Base-by-base conservation (phyloP, 768 basidiomycete species). In the Cystofilobasidium capitatum region DNA sequence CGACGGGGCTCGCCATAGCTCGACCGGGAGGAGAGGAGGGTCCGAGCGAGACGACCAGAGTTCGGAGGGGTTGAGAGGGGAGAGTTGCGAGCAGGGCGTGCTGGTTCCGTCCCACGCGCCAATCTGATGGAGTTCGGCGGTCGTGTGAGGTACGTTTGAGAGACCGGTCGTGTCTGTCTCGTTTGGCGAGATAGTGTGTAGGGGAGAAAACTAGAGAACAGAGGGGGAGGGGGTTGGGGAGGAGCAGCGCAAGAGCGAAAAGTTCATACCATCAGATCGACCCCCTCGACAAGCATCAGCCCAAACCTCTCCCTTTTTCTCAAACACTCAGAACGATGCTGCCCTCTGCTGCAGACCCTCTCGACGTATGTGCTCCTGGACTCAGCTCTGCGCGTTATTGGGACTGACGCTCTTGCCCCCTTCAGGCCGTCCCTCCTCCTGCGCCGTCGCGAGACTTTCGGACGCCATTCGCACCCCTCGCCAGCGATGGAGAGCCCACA, bases 401-500 rank as follows among this genome's bases (percentile, higher is more conserved):
- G 9, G 36, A 60, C 36, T 44, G 37, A 40, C 29, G 22, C 29
- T 44, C 37, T 2, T 29, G 35, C 22, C 22, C 16, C 29, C 24
- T 42, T 24, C 65, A 45, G 39, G 59, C 39, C 39, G 59, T 45
- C 10, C 59, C 59, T n/a, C 59, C 44, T 6, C 59, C 59, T 36
- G 17, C 59, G 51, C 51, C 51, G 26, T 31, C 51, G 51, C 29
- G 51, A 31, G 51, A 55, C 51, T 55, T 55, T 31, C 51, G 51
- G 29, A 55, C 51, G 17, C 63, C 63, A 12, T 39, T 40, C 26
- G 37, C 49, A 3, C 63, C 63, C 10, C 51, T 64, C 12, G 37
- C 54, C 26, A 64, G 63, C 49, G 65, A 66, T 26, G 65, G 65
- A 45, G 65, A 66, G 29, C 65, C 65, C 10, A 26, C 29, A 26